phyloP scores from a whole-genome alignment of 768 basidiomycete species.

The Lactifluus hygrophoroides region DNA sequence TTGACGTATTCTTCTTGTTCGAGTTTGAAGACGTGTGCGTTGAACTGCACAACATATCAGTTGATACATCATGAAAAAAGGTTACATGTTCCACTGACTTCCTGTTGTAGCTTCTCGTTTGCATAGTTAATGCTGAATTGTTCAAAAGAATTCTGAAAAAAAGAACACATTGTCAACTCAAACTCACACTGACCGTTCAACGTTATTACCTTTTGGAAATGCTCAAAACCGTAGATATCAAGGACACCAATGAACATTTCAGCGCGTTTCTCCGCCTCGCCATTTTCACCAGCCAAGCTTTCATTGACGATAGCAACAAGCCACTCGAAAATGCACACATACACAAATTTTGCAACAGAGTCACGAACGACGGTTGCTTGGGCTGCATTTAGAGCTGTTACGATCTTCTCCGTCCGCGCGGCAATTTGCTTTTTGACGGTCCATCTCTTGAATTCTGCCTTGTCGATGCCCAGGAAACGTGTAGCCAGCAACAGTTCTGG shows the following conservation, averaged over 20 bases:
- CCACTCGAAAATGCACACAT: slow-evolving; percentile 99
- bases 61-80: neutral
- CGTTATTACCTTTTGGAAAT: slow-evolving; percentile 77
- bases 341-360: slow-evolving; percentile 96
- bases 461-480: slow-evolving; percentile 81
- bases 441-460: slow-evolving; percentile 97
- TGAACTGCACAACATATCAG: slow-evolving; percentile 53
- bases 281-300: slow-evolving; percentile 90
- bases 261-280: slow-evolving; percentile 79
- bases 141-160: slow-evolving; percentile 72
- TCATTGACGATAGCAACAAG: slow-evolving; percentile 96
- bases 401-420: slow-evolving; percentile 92
- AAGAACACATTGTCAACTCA: neutral
- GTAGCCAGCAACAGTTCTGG: slow-evolving; percentile 72
- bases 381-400: slow-evolving; percentile 73
- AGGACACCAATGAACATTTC: slow-evolving; percentile 99
- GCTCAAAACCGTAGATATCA: slow-evolving; percentile 97
- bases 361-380: slow-evolving; percentile 94
- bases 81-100: slow-evolving; percentile 60
- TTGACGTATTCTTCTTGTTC: slow-evolving; percentile 99
- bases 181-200: neutral
- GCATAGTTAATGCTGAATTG: slow-evolving; percentile 99
- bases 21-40: slow-evolving; percentile 97
- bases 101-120: slow-evolving; percentile 96
- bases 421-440: slow-evolving; percentile 95